Conservation (phyloP, 2,329 filamentous ascomycete species). For the Xylariaceae sp. region DNA sequence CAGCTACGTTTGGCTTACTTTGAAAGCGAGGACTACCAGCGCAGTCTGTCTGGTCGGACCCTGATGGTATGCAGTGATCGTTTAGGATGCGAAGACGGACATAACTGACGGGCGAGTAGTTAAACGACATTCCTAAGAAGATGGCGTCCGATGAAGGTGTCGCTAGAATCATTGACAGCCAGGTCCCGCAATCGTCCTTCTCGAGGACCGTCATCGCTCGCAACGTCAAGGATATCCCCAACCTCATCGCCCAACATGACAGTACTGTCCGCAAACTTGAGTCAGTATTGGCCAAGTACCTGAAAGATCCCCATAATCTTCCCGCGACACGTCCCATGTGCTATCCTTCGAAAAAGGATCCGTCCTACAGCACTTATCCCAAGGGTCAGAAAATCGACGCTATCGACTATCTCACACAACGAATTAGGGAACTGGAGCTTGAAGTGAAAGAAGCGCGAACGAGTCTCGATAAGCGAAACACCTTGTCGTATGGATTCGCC, state of each 20-base stretch:
- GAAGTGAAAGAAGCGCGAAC: slow-evolving; percentile 81
- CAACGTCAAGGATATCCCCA: slow-evolving; percentile 87
- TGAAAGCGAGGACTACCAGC: slow-evolving; percentile 82
- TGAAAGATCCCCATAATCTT: slow-evolving; percentile 80
- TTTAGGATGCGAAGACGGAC: background rate
- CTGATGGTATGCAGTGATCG: slow-evolving; percentile 53
- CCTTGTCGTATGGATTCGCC: slow-evolving; percentile 90
- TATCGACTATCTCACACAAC: slow-evolving; percentile 85
- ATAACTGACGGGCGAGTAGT: slow-evolving; percentile 46
- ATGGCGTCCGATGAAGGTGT: slow-evolving; percentile 83
- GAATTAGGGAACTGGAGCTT: slow-evolving; percentile 77
- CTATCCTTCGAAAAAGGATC: slow-evolving; percentile 77
- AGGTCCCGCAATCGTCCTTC: slow-evolving; percentile 66
- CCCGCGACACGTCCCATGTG: slow-evolving; percentile 76
- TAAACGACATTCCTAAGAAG: slow-evolving; percentile 81
- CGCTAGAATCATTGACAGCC: slow-evolving; percentile 74
- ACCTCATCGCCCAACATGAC: slow-evolving; percentile 81
- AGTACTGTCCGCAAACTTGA: slow-evolving; percentile 79
- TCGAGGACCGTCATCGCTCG: slow-evolving; percentile 66
- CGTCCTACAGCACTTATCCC: slow-evolving; percentile 60
- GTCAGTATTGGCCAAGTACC: slow-evolving; percentile 79
- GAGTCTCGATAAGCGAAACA: slow-evolving; percentile 80
- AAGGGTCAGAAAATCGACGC: slow-evolving; percentile 78
- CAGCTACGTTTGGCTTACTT: slow-evolving; percentile 75
- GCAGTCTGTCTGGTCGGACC: slow-evolving; percentile 75